phyloP scores from a whole-genome alignment of 352 stramenopile genomes.

The Phytophthora fragariae region DNA sequence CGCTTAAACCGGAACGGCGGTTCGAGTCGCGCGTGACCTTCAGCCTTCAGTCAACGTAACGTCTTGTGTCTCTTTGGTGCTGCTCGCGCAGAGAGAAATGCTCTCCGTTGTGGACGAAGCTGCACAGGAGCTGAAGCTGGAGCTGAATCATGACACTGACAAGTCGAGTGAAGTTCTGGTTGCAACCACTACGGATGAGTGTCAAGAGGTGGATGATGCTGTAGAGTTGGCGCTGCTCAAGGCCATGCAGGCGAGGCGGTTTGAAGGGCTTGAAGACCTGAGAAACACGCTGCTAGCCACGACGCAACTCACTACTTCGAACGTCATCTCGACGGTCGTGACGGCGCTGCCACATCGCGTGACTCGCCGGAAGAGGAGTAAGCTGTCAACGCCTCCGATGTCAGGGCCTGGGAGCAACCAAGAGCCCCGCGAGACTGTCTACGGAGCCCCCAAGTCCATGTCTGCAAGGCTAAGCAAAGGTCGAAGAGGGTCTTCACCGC shows the following conservation, averaged over 20 bases:
- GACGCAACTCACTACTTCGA: conserved; percentile 70
- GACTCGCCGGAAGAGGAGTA: conserved; percentile 19
- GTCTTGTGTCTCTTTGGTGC: conserved; percentile 4
- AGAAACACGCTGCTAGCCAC: conserved; percentile 55
- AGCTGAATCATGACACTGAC: neutral
- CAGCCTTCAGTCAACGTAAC: conserved; percentile 20
- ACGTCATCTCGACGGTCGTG: conserved; percentile 70
- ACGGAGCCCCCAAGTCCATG: conserved; percentile 36
- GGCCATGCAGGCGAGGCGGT: conserved; percentile 39
- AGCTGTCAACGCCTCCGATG: conserved; percentile 9
- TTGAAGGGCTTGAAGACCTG: conserved; percentile 49
- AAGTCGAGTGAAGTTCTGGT: conserved; percentile 2
- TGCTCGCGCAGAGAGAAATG: conserved; percentile 15
- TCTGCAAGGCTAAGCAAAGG: conserved; percentile 48
- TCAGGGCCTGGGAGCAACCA: conserved; percentile 36
- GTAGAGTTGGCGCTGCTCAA: conserved; percentile 44
- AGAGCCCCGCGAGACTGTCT: conserved; percentile 33
- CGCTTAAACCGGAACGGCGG: conserved; percentile 36
- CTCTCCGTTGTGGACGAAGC: conserved; percentile 5
- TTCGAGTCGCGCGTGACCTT: conserved; percentile 21
- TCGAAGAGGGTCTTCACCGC: conserved; percentile 31
- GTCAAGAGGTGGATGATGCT: conserved; percentile 1
- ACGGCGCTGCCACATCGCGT: conserved; percentile 38
- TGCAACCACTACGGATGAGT: neutral
- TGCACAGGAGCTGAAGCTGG: neutral